These are phyloP conservation scores for Lasiodiplodia gonubiensis DNA, from an alignment of 2,329 filamentous ascomycete genomes.

Conservation along the genomic window DNA sequence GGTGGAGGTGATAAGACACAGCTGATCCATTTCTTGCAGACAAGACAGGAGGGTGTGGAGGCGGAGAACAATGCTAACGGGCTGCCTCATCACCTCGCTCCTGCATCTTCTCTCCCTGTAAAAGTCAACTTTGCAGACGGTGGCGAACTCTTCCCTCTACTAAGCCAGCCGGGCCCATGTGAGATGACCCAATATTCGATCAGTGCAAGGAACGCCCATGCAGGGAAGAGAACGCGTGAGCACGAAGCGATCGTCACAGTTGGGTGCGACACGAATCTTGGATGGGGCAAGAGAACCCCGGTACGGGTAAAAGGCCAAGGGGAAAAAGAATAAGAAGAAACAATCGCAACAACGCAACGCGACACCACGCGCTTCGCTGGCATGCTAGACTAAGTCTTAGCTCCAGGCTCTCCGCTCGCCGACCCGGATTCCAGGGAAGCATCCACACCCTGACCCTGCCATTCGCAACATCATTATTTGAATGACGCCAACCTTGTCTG, in stretches of 20 bases:
- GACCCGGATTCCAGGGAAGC: constrained; percentile 5
- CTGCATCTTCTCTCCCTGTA: not conserved
- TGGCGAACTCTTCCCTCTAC: not conserved
- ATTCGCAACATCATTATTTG: constrained; percentile 12
- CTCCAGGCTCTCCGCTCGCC: not conserved
- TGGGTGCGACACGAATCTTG: not conserved
- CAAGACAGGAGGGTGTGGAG: not conserved
- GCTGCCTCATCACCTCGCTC: not conserved
- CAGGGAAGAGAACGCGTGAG: not conserved
- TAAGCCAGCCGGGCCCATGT: not conserved
- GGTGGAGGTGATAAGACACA: not conserved
- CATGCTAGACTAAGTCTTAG: not conserved
- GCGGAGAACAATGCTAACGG: not conserved
- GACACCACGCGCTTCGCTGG: constrained; percentile 8
- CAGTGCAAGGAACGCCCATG: not conserved
- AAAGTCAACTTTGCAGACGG: not conserved
- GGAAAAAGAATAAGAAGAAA: not conserved
- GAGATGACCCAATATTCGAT: not conserved
- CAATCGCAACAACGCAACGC: constrained; percentile 10
- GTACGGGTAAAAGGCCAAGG: not conserved
- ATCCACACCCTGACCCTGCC: not conserved
- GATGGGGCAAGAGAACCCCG: not conserved
- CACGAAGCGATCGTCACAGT: not conserved
- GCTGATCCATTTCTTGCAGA: not conserved
- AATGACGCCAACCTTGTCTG: not conserved